Percentiles rank a stretch among this genome's conserved stretches.
phyloP scores from a whole-genome alignment of 768 basidiomycete species.

The Lactarius trivialis region DNA sequence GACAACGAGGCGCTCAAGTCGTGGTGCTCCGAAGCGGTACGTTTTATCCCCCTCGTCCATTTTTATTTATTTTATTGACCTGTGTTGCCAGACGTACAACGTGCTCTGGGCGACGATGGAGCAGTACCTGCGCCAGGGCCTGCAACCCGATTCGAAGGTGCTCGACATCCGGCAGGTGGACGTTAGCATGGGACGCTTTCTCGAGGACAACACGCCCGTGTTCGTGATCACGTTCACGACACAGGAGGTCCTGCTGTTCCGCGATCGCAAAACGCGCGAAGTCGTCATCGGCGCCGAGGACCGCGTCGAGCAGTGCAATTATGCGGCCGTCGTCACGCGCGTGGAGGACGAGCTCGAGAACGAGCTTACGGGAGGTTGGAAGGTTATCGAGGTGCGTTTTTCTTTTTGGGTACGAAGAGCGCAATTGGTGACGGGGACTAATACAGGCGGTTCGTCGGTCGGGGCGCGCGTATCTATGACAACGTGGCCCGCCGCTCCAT shows the following conservation, averaged over 20 bases:
- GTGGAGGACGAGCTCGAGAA: constrained; percentile 83
- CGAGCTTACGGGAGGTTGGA: constrained; percentile 96
- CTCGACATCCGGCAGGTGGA: constrained; percentile 98
- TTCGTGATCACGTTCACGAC: constrained; percentile 89
- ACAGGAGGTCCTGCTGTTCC: constrained; percentile 89
- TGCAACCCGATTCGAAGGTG: constrained; percentile 88
- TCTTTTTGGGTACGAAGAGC: neutral
- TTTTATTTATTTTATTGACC: neutral
- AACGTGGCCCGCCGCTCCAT: neutral
- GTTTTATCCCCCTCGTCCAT: constrained; percentile 28
- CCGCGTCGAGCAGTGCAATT: constrained; percentile 88
- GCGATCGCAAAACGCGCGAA: constrained; percentile 84
- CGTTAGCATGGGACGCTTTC: constrained; percentile 80
- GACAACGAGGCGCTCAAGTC: constrained; percentile 77
- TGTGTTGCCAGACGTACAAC: constrained; percentile 70
- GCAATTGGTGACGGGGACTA: constrained; percentile 11
- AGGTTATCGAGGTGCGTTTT: constrained; percentile 80
- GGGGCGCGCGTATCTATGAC: constrained; percentile 42
- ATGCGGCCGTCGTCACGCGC: constrained; percentile 87
- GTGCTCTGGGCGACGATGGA: constrained; percentile 99
- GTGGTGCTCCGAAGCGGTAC: constrained; percentile 95
- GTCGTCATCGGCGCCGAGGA: constrained; percentile 82
- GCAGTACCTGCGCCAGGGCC: constrained; percentile 82
- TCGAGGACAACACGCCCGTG: constrained; percentile 86
- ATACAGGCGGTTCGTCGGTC: constrained; percentile 47